Evolutionary conservation across 345 rosid genomes (phyloP).

Genomic region (Salix caprea): DNA sequence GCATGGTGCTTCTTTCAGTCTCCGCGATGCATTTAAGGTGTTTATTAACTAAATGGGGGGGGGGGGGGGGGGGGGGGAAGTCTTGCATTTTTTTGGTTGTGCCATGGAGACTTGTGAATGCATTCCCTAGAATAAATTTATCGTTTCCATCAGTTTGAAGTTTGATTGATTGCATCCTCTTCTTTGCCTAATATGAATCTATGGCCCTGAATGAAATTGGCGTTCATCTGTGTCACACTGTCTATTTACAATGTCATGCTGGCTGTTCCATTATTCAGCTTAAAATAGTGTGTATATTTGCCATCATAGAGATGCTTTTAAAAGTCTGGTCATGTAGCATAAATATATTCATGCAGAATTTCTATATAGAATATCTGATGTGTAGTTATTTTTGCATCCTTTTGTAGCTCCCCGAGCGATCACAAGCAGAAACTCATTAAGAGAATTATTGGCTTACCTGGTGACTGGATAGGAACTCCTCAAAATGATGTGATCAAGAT

Average conservation of each 20-base stretch:
- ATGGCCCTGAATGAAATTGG: neutral
- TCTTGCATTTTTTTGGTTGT: too few relatives aligned
- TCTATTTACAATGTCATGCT: neutral
- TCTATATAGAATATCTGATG: constrained; percentile 17
- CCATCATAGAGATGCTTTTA: neutral
- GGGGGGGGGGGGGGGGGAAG: accelerated
- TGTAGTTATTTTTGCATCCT: constrained; percentile 11
- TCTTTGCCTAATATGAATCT: neutral
- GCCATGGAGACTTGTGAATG: too few relatives aligned
- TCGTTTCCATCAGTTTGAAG: neutral
- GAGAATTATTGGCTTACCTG: constrained; percentile 88
- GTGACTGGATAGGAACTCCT: constrained; percentile 69
- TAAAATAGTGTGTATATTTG: neutral
- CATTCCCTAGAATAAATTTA: too few relatives aligned
- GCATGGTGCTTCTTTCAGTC: too few relatives aligned
- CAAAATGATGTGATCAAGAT: constrained; percentile 54
- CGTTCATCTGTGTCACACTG: neutral
- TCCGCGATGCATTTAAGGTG: too few relatives aligned
- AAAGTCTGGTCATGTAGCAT: neutral
- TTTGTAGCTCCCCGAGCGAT: constrained; percentile 66
- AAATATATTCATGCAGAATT: neutral
- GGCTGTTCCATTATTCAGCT: neutral
- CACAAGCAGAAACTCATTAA: constrained; percentile 65
- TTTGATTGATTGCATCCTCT: neutral
- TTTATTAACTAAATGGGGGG: too few relatives aligned